Percentiles rank a stretch among this genome's conserved stretches.
Evolutionary conservation across 495 filamentous ascomycete species (phyloP).

Genomic region (Penicillium desertorum): DNA sequence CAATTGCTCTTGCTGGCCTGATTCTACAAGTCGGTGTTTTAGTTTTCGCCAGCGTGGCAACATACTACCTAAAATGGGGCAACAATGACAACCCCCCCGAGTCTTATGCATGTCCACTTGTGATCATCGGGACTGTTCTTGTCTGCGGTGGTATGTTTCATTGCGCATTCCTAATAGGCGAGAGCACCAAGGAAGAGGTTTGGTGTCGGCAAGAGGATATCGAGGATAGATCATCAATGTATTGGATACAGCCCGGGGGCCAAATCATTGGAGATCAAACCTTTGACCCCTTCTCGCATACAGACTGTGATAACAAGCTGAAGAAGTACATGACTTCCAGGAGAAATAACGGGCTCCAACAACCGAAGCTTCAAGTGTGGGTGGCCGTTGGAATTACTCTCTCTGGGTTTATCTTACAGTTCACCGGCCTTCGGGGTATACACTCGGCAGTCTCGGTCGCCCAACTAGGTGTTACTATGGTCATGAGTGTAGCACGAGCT

Average conservation of each 20-base stretch:
- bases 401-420: slow-evolving; percentile 13
- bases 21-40: slow-evolving; percentile 1
- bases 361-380: slow-evolving; percentile 6
- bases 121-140: slow-evolving; percentile 7
- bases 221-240: slow-evolving; percentile 1
- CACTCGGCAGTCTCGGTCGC: slow-evolving; percentile 9
- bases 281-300: slow-evolving; percentile 15
- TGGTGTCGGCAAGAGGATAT: neutral
- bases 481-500: slow-evolving; percentile 12
- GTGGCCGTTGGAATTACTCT: slow-evolving; percentile 1
- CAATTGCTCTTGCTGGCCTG: neutral
- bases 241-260: slow-evolving; percentile 16
- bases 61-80: slow-evolving; percentile 9
- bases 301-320: neutral
- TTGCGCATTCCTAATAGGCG: slow-evolving; percentile 14
- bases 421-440: slow-evolving; percentile 13
- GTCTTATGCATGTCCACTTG: slow-evolving; percentile 14
- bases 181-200: slow-evolving; percentile 12
- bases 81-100: slow-evolving; percentile 2
- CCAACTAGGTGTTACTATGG: slow-evolving; percentile 9
- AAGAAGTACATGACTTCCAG: slow-evolving; percentile 12
- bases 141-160: slow-evolving; percentile 15
- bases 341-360: neutral
- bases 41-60: neutral
- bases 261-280: slow-evolving; percentile 16